These are phyloP conservation scores for Podaxis rugospora DNA, from an alignment of 768 basidiomycete species.

Conservation along the genomic window DNA sequence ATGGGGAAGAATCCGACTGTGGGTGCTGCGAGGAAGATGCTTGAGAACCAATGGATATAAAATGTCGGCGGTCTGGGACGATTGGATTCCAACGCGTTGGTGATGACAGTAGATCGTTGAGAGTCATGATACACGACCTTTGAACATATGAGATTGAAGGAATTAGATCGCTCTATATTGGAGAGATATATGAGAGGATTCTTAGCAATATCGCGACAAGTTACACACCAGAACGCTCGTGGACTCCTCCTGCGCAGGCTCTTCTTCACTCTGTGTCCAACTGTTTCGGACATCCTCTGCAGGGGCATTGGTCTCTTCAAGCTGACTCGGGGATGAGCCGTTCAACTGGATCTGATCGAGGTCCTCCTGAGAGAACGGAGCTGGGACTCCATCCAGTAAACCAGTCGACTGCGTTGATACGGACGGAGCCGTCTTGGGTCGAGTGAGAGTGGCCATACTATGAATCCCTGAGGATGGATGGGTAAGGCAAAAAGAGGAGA, in stretches of 20 bases:
- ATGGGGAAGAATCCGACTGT: constrained; percentile 29
- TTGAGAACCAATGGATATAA: constrained; percentile 46
- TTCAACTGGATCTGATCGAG: constrained; percentile 17
- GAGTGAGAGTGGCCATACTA: constrained; percentile 37
- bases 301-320: background rate
- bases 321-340: constrained; percentile 7
- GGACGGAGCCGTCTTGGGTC: constrained; percentile 24
- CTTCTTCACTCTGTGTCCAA: constrained; percentile 3
- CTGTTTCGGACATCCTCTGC: constrained; percentile 8
- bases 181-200: constrained; percentile 7
- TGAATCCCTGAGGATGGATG: background rate
- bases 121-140: constrained; percentile 67
- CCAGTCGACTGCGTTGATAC: constrained; percentile 18
- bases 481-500: background rate
- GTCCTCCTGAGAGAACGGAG: constrained; percentile 36
- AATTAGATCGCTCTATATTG: constrained; percentile 51
- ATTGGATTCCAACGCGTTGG: constrained; percentile 49
- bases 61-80: constrained; percentile 56
- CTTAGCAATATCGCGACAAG: constrained; percentile 8
- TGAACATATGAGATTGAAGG: constrained; percentile 74
- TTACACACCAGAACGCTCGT: constrained; percentile 19
- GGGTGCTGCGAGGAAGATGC: constrained; percentile 24
- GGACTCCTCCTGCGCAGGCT: constrained; percentile 5
- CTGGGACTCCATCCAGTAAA: constrained; percentile 28
- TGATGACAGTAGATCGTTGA: constrained; percentile 62